Base-by-base conservation (phyloP, 2,329 filamentous ascomycete genomes). In the Ophiocordyceps camponoti-leonardi region DNA sequence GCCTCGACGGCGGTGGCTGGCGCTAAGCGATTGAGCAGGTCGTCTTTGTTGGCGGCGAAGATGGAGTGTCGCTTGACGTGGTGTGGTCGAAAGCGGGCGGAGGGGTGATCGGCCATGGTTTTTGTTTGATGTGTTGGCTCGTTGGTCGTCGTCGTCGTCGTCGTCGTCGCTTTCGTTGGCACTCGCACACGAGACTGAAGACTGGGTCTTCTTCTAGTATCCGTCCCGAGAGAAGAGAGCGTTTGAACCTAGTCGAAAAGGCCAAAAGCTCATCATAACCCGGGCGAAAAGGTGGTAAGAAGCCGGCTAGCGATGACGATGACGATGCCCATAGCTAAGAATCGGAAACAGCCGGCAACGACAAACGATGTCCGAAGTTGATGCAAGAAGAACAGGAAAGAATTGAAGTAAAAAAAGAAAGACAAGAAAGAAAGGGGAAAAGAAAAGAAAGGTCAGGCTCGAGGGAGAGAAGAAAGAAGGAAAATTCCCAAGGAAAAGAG, bases 1-100 rank as follows among this genome's bases (percentile, higher is more conserved):
- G 77, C 72, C 48, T 79, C 71, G 49, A 82, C 65, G 23, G 73
- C 79, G 26, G 71, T 70, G 35, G 72, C 64, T 1, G 81, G 81
- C 4, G 73, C 71, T 26, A 85, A 67, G 53, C 75, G 71, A 48
- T 71, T 64, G 47, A 84, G 67, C 35, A 84, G 67, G 51, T 81
- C 75, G 55, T 81, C 76, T 44, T 62, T 52, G 51, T 46, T 53
- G 50, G 48, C 49, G 23, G 22, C 47, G 40, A 58, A 52, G 47
- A 58, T 53, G 46, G 56, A 52, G 47, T 59, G 57, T 54, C 61
- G 54, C 53, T 55, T 53, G 45, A 33, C 16, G 10, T 39, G 44
- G 26, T 53, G 52, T 43, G 61, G 59, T 58, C 55, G 56, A 45
- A 58, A 50, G 33, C 62, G 52, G 45, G 57, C 52, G 13, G 56